These are phyloP conservation scores for Boletus rubropictus DNA, from an alignment of 768 basidiomycete species.

Conservation along the genomic window DNA sequence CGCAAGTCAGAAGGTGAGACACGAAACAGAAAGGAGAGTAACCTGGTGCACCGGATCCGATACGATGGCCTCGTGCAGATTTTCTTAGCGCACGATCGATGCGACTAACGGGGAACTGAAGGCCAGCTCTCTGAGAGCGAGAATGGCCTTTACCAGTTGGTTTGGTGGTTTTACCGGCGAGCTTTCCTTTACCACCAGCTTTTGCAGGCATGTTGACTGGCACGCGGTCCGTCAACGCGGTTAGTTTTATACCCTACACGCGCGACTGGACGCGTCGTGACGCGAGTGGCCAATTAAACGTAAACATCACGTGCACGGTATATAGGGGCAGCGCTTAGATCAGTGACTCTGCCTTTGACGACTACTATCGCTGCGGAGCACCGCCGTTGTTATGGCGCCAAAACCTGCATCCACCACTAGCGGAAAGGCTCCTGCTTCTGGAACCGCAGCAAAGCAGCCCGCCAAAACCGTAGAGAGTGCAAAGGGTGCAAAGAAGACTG, in stretches of 20 bases:
- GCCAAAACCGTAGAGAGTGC: conserved; percentile 47
- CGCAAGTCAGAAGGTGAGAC: background rate
- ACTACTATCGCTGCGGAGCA: background rate
- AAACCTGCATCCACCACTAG: conserved; percentile 65
- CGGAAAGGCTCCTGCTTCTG: conserved; percentile 62
- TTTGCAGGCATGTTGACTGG: conserved; percentile 26
- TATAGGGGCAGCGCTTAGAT: conserved; percentile 29
- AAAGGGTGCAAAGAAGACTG: conserved; percentile 79
- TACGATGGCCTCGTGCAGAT: conserved; percentile 81
- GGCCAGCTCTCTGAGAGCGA: conserved; percentile 70
- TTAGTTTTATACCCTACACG: conserved; percentile 22
- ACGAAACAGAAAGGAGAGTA: conserved; percentile 9
- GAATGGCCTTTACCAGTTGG: conserved; percentile 48
- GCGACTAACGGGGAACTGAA: conserved; percentile 88
- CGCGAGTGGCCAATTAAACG: conserved; percentile 26
- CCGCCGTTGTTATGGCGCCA: conserved; percentile 37
- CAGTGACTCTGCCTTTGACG: conserved; percentile 10
- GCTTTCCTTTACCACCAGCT: conserved; percentile 30
- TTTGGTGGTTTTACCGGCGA: conserved; percentile 45
- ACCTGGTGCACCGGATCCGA: conserved; percentile 87
- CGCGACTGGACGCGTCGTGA: conserved; percentile 38
- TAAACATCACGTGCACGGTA: conserved; percentile 28
- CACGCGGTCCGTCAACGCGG: background rate
- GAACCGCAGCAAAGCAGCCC: conserved; percentile 56
- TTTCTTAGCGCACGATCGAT: conserved; percentile 84